A percentile compares a stretch with the other conserved stretches of the same genome.
Conservation (phyloP, 768 basidiomycete species). For the Rhizopogon vulgaris region DNA sequence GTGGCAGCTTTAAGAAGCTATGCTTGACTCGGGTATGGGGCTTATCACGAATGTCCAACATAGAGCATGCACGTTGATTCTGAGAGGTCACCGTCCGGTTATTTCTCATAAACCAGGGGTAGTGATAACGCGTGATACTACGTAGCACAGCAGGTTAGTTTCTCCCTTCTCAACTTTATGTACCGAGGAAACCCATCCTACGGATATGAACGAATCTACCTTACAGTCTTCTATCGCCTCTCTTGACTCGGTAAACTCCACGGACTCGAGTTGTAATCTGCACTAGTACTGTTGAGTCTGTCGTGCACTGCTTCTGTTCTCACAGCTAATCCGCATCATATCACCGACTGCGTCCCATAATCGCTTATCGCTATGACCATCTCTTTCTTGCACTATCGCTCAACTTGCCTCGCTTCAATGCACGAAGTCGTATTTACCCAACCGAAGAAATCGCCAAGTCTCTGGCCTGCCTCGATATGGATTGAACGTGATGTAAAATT, state of each 20-base stretch:
- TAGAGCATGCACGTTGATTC: too few relatives aligned
- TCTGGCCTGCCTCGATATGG: too few relatives aligned
- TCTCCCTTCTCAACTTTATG: not conserved
- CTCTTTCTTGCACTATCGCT: not conserved
- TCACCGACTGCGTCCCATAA: not conserved
- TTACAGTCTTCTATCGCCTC: not conserved
- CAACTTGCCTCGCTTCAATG: not conserved
- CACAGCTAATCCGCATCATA: not conserved
- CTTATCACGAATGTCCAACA: not conserved
- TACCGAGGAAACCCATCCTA: not conserved
- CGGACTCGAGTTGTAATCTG: not conserved
- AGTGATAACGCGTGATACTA: not conserved
- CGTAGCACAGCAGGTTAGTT: not conserved
- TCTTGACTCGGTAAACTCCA: not conserved
- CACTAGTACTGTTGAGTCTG: too few relatives aligned
- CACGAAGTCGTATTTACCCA: not conserved
- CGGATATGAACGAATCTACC: not conserved
- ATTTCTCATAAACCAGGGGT: not conserved
- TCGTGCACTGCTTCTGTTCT: not conserved
- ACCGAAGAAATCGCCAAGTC: not conserved
- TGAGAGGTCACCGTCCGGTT: not conserved
- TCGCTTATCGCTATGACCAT: not conserved
- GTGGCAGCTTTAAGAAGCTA: too few relatives aligned
- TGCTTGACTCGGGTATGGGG: not conserved
- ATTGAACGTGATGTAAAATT: not conserved